phyloP scores from a whole-genome alignment of 2,329 filamentous ascomycete species.

The Neonectria punicea region DNA sequence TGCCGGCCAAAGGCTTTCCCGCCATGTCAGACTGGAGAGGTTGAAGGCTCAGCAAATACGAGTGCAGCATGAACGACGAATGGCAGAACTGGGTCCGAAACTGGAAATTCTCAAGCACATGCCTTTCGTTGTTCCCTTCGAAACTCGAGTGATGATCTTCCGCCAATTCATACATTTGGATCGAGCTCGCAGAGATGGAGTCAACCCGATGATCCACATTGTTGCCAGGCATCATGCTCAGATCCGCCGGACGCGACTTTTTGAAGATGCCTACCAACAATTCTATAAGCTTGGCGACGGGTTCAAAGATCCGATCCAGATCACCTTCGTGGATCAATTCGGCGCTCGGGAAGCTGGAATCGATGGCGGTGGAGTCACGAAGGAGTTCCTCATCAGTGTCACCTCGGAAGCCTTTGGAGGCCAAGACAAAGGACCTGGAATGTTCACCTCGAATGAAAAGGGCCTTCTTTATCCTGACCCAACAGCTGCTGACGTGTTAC shows the following conservation, averaged over 20 bases:
- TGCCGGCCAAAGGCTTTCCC: conserved; percentile 68
- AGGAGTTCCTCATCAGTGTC: conserved; percentile 92
- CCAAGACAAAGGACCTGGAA: conserved; percentile 55
- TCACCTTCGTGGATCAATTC: conserved; percentile 94
- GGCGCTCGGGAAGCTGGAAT: conserved; percentile 90
- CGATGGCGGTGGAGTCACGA: conserved; percentile 95
- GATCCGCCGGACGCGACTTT: conserved; percentile 81
- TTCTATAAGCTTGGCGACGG: conserved; percentile 85
- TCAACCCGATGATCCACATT: conserved; percentile 39
- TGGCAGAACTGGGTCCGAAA: conserved; percentile 85
- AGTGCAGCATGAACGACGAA: conserved; percentile 73
- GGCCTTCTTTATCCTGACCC: conserved; percentile 93
- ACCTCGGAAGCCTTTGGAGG: conserved; percentile 84
- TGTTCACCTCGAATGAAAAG: conserved; percentile 87
- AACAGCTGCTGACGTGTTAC: conserved; percentile 75
- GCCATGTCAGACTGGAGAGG: conserved; percentile 72
- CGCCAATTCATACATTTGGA: conserved; percentile 90
- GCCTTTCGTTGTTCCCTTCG: conserved; percentile 96
- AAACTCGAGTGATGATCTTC: conserved; percentile 91
- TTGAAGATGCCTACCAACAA: conserved; percentile 84
- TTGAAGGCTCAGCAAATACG: conserved; percentile 73
- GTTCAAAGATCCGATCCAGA: conserved; percentile 94
- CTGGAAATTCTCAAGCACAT: conserved; percentile 94
- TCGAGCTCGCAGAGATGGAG: conserved; percentile 41
- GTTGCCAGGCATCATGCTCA: conserved; percentile 76